phyloP scores from a whole-genome alignment of 208 protist genomes.

The Leishmania gerbilli region DNA sequence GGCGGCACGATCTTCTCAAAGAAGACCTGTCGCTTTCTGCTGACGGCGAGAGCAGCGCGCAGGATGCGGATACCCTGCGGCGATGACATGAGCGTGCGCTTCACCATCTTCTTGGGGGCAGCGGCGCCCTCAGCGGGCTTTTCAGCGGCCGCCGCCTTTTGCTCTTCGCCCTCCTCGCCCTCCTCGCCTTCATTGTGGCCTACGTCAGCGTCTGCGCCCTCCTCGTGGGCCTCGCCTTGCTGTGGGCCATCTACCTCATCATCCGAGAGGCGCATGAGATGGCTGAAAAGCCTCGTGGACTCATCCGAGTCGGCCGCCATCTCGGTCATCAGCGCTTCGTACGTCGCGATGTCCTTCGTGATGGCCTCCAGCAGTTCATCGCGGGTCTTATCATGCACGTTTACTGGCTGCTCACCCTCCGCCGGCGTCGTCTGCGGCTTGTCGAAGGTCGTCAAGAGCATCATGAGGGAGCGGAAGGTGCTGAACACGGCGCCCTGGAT shows the following conservation, averaged over 20 bases:
- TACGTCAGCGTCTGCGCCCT: slow-evolving; percentile 15
- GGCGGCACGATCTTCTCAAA: slow-evolving; percentile 49
- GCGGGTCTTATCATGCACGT: slow-evolving; percentile 30
- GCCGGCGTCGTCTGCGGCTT: slow-evolving; percentile 35
- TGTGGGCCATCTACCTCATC: slow-evolving; percentile 19
- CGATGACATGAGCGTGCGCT: slow-evolving; percentile 32
- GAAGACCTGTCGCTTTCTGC: slow-evolving; percentile 52
- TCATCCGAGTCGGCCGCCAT: slow-evolving; percentile 51
- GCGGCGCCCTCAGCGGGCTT: slow-evolving; percentile 1
- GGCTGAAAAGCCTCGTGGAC: slow-evolving; percentile 51
- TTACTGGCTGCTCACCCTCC: slow-evolving; percentile 11
- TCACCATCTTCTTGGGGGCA: slow-evolving; percentile 11
- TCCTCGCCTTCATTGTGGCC: slow-evolving; percentile 14
- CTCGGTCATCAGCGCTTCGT: slow-evolving; percentile 37
- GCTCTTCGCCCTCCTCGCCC: slow-evolving; percentile 18
- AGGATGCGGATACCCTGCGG: slow-evolving; percentile 60
- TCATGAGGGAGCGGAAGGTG: slow-evolving; percentile 49
- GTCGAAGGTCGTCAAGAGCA: slow-evolving; percentile 57
- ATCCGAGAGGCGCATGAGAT: slow-evolving; percentile 24
- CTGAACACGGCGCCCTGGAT: slow-evolving; percentile 60
- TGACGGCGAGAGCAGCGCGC: slow-evolving; percentile 36
- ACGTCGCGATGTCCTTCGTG: slow-evolving; percentile 39
- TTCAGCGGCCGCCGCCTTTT: not conserved
- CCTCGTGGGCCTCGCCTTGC: slow-evolving; percentile 17
- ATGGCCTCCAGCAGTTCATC: slow-evolving; percentile 42